Evolutionary conservation across 768 basidiomycete genomes (phyloP).

Genomic region (Pseudohyphozyma bogoriensis): DNA sequence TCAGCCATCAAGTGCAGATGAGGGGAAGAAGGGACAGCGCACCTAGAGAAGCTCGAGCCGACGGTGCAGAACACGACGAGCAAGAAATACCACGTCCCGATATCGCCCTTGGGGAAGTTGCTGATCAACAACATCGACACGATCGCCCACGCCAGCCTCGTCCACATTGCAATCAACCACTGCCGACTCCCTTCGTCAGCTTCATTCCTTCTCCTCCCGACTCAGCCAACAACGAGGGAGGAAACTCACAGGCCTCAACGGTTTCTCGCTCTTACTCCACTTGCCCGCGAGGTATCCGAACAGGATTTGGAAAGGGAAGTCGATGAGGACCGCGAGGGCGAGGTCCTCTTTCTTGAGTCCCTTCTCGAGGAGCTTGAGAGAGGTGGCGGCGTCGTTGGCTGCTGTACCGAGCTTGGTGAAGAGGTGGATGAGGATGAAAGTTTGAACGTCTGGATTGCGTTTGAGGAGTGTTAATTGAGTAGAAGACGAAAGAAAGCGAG

Average conservation of each 20-base stretch:
- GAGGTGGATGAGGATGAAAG: constrained; percentile 72
- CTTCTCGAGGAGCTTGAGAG: constrained; percentile 91
- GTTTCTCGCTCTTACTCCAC: constrained; percentile 72
- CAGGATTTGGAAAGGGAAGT: constrained; percentile 93
- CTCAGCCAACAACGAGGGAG: background rate
- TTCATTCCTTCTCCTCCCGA: background rate
- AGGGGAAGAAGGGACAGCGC: constrained; percentile 38
- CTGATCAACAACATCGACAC: constrained; percentile 67
- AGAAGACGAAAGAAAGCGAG: background rate
- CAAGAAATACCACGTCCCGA: constrained; percentile 55
- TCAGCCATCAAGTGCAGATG: background rate
- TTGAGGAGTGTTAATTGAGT: too few relatives aligned
- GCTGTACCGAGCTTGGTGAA: constrained; percentile 91
- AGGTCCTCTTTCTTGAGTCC: constrained; percentile 91
- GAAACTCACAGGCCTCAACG: constrained; percentile 50
- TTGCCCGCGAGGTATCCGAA: constrained; percentile 89
- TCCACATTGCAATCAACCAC: constrained; percentile 89
- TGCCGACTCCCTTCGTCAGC: constrained; percentile 47
- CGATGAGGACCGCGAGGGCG: constrained; percentile 86
- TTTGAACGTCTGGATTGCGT: constrained; percentile 63
- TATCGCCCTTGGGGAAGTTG: constrained; percentile 60
- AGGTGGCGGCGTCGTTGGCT: constrained; percentile 81
- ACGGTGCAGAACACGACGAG: constrained; percentile 74
- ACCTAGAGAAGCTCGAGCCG: constrained; percentile 74
- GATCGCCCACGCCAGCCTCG: constrained; percentile 62